These are phyloP conservation scores for Tetragonia tetragonoides DNA, from an alignment of 148 eudicot species.

Conservation along the genomic window DNA sequence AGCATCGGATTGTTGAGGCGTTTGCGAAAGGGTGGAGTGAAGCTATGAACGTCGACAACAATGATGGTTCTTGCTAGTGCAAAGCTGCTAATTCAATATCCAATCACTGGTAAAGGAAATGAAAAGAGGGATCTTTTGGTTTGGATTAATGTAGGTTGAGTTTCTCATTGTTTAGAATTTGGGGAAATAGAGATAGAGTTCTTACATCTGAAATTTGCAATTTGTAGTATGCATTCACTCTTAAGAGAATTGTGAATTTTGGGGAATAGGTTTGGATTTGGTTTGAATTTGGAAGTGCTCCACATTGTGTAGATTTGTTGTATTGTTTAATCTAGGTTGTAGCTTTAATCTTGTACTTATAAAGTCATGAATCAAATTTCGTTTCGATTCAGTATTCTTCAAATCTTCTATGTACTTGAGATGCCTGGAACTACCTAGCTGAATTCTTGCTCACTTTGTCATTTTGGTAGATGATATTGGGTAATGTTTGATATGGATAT, in stretches of 20 bases:
- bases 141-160: not conserved
- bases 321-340: conserved; percentile 17
- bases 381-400: not conserved
- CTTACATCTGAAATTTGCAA: conserved; percentile 5
- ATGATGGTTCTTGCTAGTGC: not conserved
- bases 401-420: too few species aligned
- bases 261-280: not conserved
- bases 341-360: conserved; percentile 11
- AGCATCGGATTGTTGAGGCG: conserved; percentile 69
- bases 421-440: too few species aligned
- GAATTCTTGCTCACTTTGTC: too few species aligned
- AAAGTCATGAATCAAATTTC: not conserved
- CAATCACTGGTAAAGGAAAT: not conserved
- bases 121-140: not conserved
- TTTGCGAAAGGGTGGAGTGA: conserved; percentile 47
- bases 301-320: conserved; percentile 28
- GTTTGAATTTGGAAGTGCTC: conserved; percentile 3
- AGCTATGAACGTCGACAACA: not conserved
- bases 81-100: not conserved
- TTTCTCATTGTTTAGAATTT: not conserved
- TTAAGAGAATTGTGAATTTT: conserved; percentile 15
- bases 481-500: too few species aligned
- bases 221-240: not conserved
- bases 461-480: too few species aligned
- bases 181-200: not conserved